Evolutionary conservation across 139 green algal species (phyloP).

Genomic region (Chlamydomonas sp.): DNA sequence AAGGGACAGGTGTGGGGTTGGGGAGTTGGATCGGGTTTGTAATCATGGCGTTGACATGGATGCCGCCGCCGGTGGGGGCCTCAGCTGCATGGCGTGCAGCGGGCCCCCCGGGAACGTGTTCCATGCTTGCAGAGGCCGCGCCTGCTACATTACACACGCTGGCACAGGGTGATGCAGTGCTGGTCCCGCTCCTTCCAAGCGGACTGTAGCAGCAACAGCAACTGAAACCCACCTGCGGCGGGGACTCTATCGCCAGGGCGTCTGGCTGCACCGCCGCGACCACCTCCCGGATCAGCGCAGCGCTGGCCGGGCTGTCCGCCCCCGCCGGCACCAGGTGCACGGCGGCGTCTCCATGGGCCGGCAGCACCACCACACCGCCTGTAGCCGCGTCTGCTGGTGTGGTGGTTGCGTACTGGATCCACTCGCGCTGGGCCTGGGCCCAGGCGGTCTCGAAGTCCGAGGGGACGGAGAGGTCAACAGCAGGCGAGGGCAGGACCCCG

Average conservation of each 20-base stretch:
- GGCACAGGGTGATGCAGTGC: no score
- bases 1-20: not conserved
- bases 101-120: no score
- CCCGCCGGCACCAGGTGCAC: slow-evolving; percentile 32
- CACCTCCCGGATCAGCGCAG: slow-evolving; percentile 17
- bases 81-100: not conserved
- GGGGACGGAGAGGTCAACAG: no score
- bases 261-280: slow-evolving; percentile 24
- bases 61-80: not conserved
- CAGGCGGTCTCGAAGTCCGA: no score
- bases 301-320: not conserved
- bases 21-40: not conserved
- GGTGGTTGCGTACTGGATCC: not conserved
- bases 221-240: slow-evolving; percentile 13
- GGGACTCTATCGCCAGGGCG: slow-evolving; percentile 27
- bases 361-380: slow-evolving; percentile 29
- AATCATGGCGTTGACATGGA: not conserved
- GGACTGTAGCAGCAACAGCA: no score
- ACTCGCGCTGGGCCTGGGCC: not conserved
- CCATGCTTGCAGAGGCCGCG: not conserved
- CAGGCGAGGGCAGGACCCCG: no score
- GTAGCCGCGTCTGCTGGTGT: no score
- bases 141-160: not conserved
- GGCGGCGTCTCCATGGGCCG: not conserved
- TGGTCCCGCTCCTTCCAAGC: no score